Percentiles rank a stretch among this genome's conserved stretches.
These are phyloP conservation scores for Suhomyces sp. DNA, from an alignment of 805 yeast species.

Conservation along the genomic window DNA sequence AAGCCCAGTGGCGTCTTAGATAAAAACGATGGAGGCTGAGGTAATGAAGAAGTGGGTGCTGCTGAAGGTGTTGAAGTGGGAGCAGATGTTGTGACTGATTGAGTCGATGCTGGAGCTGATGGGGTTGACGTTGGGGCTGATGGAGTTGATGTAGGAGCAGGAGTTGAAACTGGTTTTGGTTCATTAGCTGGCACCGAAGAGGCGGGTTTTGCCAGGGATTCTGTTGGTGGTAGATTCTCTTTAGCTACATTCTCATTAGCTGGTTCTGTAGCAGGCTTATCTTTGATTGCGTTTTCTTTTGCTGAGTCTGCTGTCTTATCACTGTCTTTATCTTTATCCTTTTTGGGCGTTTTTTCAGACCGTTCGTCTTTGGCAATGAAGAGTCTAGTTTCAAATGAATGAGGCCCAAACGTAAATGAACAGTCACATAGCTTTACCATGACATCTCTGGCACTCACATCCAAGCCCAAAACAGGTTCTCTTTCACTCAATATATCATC, in stretches of 20 bases:
- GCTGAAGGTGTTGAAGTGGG: background rate
- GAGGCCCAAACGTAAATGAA: slow-evolving; percentile 74
- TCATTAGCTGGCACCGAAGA: background rate
- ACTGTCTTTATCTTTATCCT: slow-evolving; percentile 7
- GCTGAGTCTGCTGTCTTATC: background rate
- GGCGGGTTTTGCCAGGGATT: background rate
- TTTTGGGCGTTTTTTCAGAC: slow-evolving; percentile 23
- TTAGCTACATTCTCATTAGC: background rate
- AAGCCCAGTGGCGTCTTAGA: background rate
- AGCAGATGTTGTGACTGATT: background rate
- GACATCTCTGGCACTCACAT: slow-evolving; percentile 66
- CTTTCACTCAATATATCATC: slow-evolving; percentile 22
- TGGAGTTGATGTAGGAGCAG: background rate
- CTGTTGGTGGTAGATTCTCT: background rate
- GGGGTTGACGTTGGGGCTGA: background rate
- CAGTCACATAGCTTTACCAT: slow-evolving; percentile 89
- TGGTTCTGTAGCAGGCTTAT: background rate
- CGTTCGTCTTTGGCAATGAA: slow-evolving; percentile 85
- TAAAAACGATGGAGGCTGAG: slow-evolving; percentile 1
- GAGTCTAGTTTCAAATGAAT: slow-evolving; percentile 68
- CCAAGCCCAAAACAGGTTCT: slow-evolving; percentile 35
- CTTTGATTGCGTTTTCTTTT: background rate
- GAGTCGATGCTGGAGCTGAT: background rate
- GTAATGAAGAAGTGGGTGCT: background rate
- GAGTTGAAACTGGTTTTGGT: background rate